A percentile compares a stretch with the other conserved stretches of the same genome.
Conservation (phyloP, 805 yeast species). For the Myxozyma sirexii region DNA sequence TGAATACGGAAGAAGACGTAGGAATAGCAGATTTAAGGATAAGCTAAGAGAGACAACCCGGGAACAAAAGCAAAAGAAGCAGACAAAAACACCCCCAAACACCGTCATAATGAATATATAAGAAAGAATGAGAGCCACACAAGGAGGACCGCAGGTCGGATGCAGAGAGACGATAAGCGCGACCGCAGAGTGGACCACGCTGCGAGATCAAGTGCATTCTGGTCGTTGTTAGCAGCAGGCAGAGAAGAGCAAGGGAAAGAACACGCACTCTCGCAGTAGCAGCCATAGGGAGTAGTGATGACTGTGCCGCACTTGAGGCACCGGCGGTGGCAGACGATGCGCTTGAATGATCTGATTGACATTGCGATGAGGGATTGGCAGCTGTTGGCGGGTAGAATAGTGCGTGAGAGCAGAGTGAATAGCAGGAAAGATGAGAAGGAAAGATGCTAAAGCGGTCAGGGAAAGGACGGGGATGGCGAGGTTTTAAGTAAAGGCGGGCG, state of each 20-base stretch:
- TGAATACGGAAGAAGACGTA: background rate
- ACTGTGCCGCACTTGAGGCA: conserved; percentile 18
- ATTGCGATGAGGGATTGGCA: too few relatives aligned
- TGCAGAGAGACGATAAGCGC: too few relatives aligned
- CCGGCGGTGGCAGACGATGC: conserved; percentile 12
- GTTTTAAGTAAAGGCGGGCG: too few relatives aligned
- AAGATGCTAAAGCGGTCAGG: too few relatives aligned
- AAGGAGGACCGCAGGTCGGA: too few relatives aligned
- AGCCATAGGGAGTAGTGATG: conserved; percentile 12
- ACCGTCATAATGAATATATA: background rate
- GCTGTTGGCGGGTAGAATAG: background rate
- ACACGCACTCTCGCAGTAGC: conserved; percentile 10
- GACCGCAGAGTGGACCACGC: background rate
- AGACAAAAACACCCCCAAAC: too few relatives aligned
- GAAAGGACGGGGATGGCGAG: too few relatives aligned
- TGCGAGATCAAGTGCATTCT: background rate
- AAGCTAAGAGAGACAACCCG: background rate
- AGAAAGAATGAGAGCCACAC: background rate
- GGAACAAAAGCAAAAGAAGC: too few relatives aligned
- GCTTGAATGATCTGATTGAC: background rate
- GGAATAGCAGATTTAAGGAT: background rate
- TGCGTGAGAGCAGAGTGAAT: background rate
- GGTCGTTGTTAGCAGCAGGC: background rate
- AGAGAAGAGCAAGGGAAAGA: background rate
- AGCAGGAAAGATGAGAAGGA: too few relatives aligned